Evolutionary conservation across 495 filamentous ascomycete species (phyloP).

Genomic region (Hypoxylon fragiforme): DNA sequence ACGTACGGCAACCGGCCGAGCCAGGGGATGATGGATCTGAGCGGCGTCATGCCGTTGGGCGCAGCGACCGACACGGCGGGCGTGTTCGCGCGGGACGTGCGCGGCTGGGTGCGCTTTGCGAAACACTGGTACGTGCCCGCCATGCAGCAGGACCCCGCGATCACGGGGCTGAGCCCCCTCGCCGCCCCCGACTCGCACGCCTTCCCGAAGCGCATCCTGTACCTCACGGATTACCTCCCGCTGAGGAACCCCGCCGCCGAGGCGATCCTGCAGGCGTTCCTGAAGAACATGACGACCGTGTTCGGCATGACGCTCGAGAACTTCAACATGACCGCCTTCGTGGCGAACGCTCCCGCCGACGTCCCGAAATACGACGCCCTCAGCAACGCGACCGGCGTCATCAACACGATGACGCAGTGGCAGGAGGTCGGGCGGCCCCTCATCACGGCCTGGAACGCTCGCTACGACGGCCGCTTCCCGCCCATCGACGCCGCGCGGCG

Average conservation of each 20-base stretch:
- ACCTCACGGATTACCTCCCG: slow-evolving; percentile 44
- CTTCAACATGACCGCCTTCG: slow-evolving; percentile 37
- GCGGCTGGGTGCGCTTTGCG: slow-evolving; percentile 43
- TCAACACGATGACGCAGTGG: slow-evolving; percentile 28
- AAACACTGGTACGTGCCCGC: slow-evolving; percentile 44
- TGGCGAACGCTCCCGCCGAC: slow-evolving; percentile 36
- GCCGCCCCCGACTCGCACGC: slow-evolving; percentile 35
- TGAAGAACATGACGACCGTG: slow-evolving; percentile 64
- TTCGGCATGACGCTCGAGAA: slow-evolving; percentile 47
- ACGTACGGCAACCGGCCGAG: slow-evolving; percentile 51
- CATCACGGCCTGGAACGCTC: slow-evolving; percentile 28
- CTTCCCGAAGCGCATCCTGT: slow-evolving; percentile 43
- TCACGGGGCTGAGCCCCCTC: slow-evolving; percentile 41
- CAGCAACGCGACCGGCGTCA: slow-evolving; percentile 4
- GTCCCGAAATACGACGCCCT: slow-evolving; percentile 24
- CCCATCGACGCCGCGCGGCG: slow-evolving; percentile 42
- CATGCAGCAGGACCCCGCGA: slow-evolving; percentile 37
- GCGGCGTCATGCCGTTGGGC: slow-evolving; percentile 50
- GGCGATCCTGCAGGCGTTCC: slow-evolving; percentile 39
- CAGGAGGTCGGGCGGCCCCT: slow-evolving; percentile 34
- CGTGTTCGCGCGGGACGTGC: slow-evolving; percentile 43
- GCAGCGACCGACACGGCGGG: slow-evolving; percentile 52
- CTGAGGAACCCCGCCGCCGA: slow-evolving; percentile 43
- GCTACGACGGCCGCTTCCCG: slow-evolving; percentile 43
- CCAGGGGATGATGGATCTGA: slow-evolving; percentile 50